These are phyloP conservation scores for Sugiyamaella boreocaroliniensis DNA, from an alignment of 805 yeast genomes.

Conservation along the genomic window DNA sequence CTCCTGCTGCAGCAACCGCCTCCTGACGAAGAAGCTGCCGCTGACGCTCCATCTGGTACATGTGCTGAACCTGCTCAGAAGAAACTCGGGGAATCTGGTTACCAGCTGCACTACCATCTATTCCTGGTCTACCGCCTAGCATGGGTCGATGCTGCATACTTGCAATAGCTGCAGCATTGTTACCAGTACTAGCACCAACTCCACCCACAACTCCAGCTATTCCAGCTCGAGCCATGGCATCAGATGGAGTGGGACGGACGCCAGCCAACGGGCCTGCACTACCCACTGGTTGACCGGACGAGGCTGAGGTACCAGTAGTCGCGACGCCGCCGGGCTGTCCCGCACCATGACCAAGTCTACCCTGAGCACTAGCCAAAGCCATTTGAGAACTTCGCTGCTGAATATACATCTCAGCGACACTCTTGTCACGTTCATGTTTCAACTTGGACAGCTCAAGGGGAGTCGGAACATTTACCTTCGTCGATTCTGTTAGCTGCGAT, in stretches of 20 bases:
- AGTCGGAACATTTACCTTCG: conserved; percentile 46
- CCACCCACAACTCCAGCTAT: background rate
- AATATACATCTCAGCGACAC: conserved; percentile 55
- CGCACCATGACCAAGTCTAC: conserved; percentile 16
- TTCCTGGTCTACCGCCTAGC: conserved; percentile 3
- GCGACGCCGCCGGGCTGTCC: conserved; percentile 6
- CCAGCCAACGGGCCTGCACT: conserved; percentile 7
- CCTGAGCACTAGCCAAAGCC: conserved; percentile 4
- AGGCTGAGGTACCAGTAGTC: background rate
- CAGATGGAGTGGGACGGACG: background rate
- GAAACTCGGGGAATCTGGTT: conserved; percentile 13
- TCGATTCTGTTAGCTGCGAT: conserved; percentile 23
- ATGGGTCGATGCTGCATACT: conserved; percentile 5
- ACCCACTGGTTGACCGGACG: conserved; percentile 2
- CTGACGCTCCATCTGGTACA: conserved; percentile 24
- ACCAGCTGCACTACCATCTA: conserved; percentile 21
- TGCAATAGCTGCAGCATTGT: background rate
- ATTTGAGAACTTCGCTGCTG: conserved; percentile 20
- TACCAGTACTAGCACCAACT: background rate
- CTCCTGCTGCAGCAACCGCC: conserved; percentile 26
- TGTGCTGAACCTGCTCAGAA: conserved; percentile 24
- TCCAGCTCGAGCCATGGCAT: conserved; percentile 1
- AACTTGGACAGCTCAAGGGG: conserved; percentile 80
- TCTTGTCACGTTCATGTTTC: conserved; percentile 80
- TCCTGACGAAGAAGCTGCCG: conserved; percentile 28